Evolutionary conservation across 495 filamentous ascomycete genomes (phyloP), one percentile per base, ranked within the genome.

Genomic region (Entonaema liquescens): DNA sequence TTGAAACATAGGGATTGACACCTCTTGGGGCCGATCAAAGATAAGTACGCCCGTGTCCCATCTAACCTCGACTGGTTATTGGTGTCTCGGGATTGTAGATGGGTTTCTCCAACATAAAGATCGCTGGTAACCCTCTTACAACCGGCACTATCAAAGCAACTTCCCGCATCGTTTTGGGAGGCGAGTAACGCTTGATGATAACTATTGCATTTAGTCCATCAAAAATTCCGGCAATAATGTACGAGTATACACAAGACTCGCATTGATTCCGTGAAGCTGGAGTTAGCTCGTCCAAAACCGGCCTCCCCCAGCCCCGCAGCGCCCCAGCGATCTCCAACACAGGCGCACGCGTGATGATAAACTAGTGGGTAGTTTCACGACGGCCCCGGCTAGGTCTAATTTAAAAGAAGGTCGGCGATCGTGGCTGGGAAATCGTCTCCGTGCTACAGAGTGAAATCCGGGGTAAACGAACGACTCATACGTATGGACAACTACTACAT

Each of bases 1-100:
- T 49, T 36, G 57, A 68, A 42, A 65, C 61, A 65, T 33, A 4
- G 50, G 50, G 38, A 42, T 42, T 59, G 35, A 47, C 17, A 21
- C 36, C 29, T 59, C 23, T 59, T 29, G 35, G 59, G 26, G 31
- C 12, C 47, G 31, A 61, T 60, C 49, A 17, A 54, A 59, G 58
- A 67, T 26, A 44, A 28, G 59, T 67, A 38, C 6, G 36, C 38
- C 25, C 62, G 42, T 21, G 31, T 23, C 50, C 33, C 40, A 25
- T 64, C 19, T 64, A 57, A 58, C 61, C 23, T 68, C 63, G n/a
- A 52, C 59, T 28, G 33, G 60, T 31, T 25, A 21, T 52, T 31
- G 36, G 44, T 71, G 69, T 71, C 69, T 71, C 69, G 69, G 69
- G 60, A 65, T 29, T 35, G 54, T 35, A 55, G 25, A 56, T n/a